Percentiles rank a stretch among this genome's conserved stretches.
Evolutionary conservation across 2,329 filamentous ascomycete genomes (phyloP).

Genomic region (Biscogniauxia sp.): DNA sequence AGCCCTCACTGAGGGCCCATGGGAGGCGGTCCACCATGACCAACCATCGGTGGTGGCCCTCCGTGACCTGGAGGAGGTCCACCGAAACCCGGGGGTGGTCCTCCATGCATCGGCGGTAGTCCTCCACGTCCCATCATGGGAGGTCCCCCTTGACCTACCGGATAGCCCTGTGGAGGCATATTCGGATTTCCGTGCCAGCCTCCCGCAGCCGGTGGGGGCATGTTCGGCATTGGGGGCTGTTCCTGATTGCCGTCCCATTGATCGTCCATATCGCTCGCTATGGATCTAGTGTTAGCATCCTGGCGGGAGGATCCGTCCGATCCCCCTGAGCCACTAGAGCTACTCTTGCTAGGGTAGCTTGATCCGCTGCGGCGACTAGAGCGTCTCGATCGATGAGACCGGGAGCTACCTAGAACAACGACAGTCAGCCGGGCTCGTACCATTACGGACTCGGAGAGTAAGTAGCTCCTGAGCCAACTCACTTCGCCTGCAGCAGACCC

Average conservation of each 20-base stretch:
- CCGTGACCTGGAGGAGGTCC: constrained; percentile 17
- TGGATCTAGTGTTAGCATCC: constrained; percentile 12
- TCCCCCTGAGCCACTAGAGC: constrained; percentile 15
- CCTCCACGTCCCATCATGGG: constrained; percentile 19
- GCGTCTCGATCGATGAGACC: constrained; percentile 14
- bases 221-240: constrained; percentile 15
- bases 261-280: constrained; percentile 14
- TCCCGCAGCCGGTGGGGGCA: constrained; percentile 19
- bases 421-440: neutral
- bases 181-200: constrained; percentile 13
- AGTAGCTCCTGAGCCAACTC: neutral
- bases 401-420: constrained; percentile 10
- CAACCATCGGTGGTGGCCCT: constrained; percentile 1
- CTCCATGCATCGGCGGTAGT: constrained; percentile 16
- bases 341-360: constrained; percentile 14
- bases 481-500: constrained; percentile 27
- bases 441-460: neutral
- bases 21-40: constrained; percentile 1
- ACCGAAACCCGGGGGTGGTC: constrained; percentile 14
- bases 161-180: neutral
- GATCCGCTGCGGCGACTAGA: constrained; percentile 17
- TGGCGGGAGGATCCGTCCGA: constrained; percentile 14
- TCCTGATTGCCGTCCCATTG: constrained; percentile 12
- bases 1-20: neutral
- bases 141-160: constrained; percentile 1